Percentiles rank a stretch among this genome's conserved stretches.
Evolutionary conservation across 192 early-diverging fungal species (phyloP).

Genomic region (Coemansia sp.): DNA sequence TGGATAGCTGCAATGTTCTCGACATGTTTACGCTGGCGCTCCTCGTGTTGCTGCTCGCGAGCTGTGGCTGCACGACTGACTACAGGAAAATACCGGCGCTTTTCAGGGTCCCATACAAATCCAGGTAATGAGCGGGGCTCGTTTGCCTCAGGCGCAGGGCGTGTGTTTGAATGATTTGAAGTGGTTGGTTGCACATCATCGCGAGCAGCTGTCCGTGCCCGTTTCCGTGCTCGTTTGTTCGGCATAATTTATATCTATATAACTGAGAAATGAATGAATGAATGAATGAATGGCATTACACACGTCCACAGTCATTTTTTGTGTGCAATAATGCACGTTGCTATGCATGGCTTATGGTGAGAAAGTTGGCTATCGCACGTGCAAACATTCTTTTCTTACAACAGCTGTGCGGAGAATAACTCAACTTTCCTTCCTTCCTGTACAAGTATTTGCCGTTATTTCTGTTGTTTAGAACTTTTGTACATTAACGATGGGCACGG

Average conservation of each 20-base stretch:
- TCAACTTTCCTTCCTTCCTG: neutral
- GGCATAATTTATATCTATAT: neutral
- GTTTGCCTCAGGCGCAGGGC: neutral
- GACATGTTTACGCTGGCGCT: slow-evolving; percentile 15
- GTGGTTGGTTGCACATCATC: neutral
- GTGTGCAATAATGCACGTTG: neutral
- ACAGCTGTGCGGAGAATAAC: neutral
- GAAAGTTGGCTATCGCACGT: neutral
- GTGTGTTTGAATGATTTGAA: neutral
- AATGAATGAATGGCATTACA: too few relatives aligned
- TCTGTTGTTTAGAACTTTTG: neutral
- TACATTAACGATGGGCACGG: slow-evolving; percentile 17
- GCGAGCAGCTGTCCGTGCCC: slow-evolving; percentile 6
- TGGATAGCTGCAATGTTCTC: slow-evolving; percentile 8
- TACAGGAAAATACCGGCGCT: slow-evolving; percentile 38
- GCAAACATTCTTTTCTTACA: neutral
- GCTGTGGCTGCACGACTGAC: slow-evolving; percentile 27
- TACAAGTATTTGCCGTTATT: neutral
- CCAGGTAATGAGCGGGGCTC: slow-evolving; percentile 30
- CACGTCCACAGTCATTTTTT: too few relatives aligned
- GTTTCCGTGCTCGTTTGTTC: slow-evolving; percentile 14
- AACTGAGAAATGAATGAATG: too few relatives aligned
- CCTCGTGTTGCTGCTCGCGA: slow-evolving; percentile 18
- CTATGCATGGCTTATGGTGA: slow-evolving; percentile 3
- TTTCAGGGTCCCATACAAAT: slow-evolving; percentile 47